A percentile compares a stretch with the other conserved stretches of the same genome.
Evolutionary conservation across 2,329 filamentous ascomycete species (phyloP).

Genomic region (Trichoderma lentiforme): DNA sequence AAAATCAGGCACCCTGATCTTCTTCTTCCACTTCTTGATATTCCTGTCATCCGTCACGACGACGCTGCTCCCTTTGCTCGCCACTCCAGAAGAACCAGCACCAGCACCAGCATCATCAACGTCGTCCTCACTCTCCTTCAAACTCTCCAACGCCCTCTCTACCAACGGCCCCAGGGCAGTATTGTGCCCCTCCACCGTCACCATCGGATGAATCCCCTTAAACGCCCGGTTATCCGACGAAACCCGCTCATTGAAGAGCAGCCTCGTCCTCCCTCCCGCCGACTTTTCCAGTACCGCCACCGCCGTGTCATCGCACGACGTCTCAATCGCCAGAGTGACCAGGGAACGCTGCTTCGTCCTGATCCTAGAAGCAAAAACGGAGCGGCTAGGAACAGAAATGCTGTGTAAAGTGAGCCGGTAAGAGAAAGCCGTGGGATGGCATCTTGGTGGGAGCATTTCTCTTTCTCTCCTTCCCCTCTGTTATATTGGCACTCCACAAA

Average conservation of each 20-base stretch:
- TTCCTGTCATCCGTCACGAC: not conserved
- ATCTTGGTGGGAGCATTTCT: not conserved
- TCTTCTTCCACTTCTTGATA: not conserved
- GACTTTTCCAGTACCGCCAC: conserved; percentile 72
- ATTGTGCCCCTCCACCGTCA: conserved; percentile 74
- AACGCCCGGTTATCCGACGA: conserved; percentile 75
- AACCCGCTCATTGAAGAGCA: conserved; percentile 77
- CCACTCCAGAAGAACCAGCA: not conserved
- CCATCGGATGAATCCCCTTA: conserved; percentile 74
- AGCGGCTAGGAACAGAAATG: not conserved
- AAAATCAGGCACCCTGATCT: conserved; percentile 64
- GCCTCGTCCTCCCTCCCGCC: conserved; percentile 42
- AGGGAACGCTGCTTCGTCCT: conserved; percentile 30
- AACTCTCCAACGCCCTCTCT: conserved; percentile 54
- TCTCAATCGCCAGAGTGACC: conserved; percentile 71
- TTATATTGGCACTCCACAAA: not conserved
- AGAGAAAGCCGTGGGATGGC: not conserved
- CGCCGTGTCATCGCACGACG: conserved; percentile 89
- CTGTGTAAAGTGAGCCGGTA: not conserved
- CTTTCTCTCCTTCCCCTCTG: not conserved
- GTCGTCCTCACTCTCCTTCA: conserved; percentile 38
- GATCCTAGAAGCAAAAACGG: not conserved
- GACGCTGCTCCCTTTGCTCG: conserved; percentile 18
- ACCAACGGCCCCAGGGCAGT: conserved; percentile 66
- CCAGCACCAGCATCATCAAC: not conserved